Base-by-base conservation (phyloP, 2,329 filamentous ascomycete species). In the Aspergillus transmontanensis region DNA sequence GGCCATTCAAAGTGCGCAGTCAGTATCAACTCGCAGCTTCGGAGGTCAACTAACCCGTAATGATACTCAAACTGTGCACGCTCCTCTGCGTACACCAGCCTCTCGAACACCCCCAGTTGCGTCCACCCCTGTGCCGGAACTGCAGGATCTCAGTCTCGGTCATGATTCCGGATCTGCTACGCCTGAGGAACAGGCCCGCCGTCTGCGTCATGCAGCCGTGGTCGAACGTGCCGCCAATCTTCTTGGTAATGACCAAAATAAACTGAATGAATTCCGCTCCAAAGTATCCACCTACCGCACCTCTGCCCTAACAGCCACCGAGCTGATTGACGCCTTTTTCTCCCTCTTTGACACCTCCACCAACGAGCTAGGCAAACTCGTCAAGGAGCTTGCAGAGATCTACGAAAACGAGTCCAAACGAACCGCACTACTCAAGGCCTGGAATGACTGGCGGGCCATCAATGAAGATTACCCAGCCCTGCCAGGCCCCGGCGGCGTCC, bases 391-490 rank as follows among this genome's bases (percentile, higher is more conserved):
- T 3, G 91, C 94, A 6, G 94, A 98, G 58, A 87, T 99, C 12
- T 98, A 95, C 71, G 94, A 99, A 70, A 90, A 96, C 69, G 85
- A 90, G 57, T 75, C 78, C 21, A 97, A 96, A 75, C 88, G 88
- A 1, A 89, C 90, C 58, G 84, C 82, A 0, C 81, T 99, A 3
- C 86, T 93, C 30, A 90, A 90, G 71, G 92, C 94, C 1, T 97
- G 94, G 93, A 92, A 93, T 70, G 92, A 97, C 78, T 97, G 94
- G 92, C 92, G 92, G 54, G 93, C 93, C 43, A 95, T 96, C 79
- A 96, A 96, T 69, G 94, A 97, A 78, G 94, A 97, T 75, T 98
- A 97, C 70, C 94, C 94, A 0, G 92, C 91, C 1, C 82, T 98
- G 0, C 94, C 94, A 1, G 90, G 90, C 0, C 85, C 92, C 0